Evolutionary conservation across 441 rosid genomes (phyloP), one percentile per base, ranked within the genome.

Genomic region (Raphanus hybrid): DNA sequence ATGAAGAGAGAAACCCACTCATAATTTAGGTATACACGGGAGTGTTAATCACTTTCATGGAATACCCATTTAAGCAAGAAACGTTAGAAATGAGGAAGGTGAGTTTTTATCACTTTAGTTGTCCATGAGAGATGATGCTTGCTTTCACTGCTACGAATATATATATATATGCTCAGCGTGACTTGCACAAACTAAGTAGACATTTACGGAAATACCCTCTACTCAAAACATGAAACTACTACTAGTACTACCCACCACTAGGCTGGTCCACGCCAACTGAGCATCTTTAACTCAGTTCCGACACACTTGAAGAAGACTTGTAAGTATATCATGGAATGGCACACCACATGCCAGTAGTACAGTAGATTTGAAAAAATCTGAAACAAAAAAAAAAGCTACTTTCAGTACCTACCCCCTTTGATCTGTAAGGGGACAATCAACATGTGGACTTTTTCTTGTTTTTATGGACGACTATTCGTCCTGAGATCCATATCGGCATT

Each of bases 11-110:
- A 43, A 58, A 74, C 55, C 55, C 32, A 76, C 26, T n/a, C 37
- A 74, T 34, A 8, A 48, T 48, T 29, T 11, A 34, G 52, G 52
- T 45, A 4, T 48, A 48, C 16, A 48, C n/a, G 34, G 4, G 34
- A 60, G 72, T 48, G 41, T 70, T 75, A 71, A 63, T 67, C 84
- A 81, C 84, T 67, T 68, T 63, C 75, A 75, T 89, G 97, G 97
- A 92, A 92, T 89, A 92, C 97, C 89, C 97, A 92, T 92, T 92
- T 91, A 91, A 92, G 97, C 97, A 90, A 92, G 95, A 92, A 92
- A 92, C 85, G 73, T 89, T 90, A 65, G 82, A 77, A 81, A 57
- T 79, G 70, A 61, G 85, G 73, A 80, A 70, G 41, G 32, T 45
- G 41, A 48, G 60, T 26, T 54, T 60, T 18, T 63, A 12, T 75